Evolutionary conservation across 495 filamentous ascomycete species (phyloP), one percentile per base, ranked within the genome.

Genomic region (Penicillium alfredii): DNA sequence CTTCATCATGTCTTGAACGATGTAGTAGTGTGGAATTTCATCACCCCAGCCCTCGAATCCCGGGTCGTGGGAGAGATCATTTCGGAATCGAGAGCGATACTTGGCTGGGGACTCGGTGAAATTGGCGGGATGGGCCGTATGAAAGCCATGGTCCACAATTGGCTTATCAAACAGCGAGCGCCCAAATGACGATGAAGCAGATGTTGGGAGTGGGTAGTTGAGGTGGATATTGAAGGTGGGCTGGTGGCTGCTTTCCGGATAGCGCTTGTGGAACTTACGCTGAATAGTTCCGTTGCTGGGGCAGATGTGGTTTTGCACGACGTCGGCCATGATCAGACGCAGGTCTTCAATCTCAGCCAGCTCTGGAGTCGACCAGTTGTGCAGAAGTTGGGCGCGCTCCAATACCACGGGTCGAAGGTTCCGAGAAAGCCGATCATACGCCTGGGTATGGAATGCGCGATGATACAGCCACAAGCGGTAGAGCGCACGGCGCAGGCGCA

Each of bases 401-500:
- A 55, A 51, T 10, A 75, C 55, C 8, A 72, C 53, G 20, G 54
- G 55, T 8, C 55, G 68, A 9, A 61, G 43, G 21, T 49, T 54
- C 20, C 77, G 73, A n/a, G 55, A 52, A 20, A 66, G 61, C 9
- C 77, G 71, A 15, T 71, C 50, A 42, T 72, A 61, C 17, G 46
- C 33, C 9, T 45, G 51, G 31, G 58, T 72, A 47, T 80, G 73
- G 53, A 80, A 81, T 11, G 77, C 78, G 10, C 60, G 63, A 27
- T 64, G 51, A 49, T 76, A 82, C 8, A 79, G 63, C 84, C 84
- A 87, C 55, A 84, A 71, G 1, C 76, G 69, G 49, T 84, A 88
- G 37, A 88, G 52, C 1, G 78, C 82, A 26, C 71, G 69, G 4
- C 84, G 75, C n/a, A 88, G 41, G 4, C 73, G 68, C 15, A 64